Evolutionary conservation across 768 basidiomycete genomes (phyloP), one percentile per base, ranked within the genome.

Genomic region (Mycena amicta): DNA sequence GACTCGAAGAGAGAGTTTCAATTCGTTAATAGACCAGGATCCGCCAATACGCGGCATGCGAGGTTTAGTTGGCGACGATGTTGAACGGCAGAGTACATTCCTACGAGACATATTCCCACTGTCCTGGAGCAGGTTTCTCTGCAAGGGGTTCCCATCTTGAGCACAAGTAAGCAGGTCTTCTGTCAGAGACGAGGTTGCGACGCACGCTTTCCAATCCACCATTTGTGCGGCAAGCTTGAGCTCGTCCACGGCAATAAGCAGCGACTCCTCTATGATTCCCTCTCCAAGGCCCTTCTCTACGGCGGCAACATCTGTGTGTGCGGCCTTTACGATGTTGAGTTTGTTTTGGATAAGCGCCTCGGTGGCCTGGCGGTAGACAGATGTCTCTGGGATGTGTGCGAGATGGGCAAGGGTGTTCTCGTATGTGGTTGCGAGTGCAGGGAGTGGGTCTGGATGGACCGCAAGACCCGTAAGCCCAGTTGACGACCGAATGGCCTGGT

Each of bases 131-230:
- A 23, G 93, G 85, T 57, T 85, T 88, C 71, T 93, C 89, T 69
- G 89, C 89, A 61, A 97, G 75, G 16, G 91, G 81, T 71, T 96
- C 95, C 94, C 93, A 97, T 37, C 95, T 94, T 65, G 45, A 57
- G 61, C 52, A 40, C 49, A 61, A 54, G 57, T 33, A 58, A 39
- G 47, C 4, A 27, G 43, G 53, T n/a, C 11, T 15, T 37, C 12
- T 27, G 50, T 61, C 6, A 40, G 50, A 50, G 13, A 26, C 27
- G 53, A 20, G n/a, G 45, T 50, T 54, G 53, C 33, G 53, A 89
- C 94, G 72, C 72, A 98, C 95, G 91, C 84, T 77, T 95, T 96
- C 94, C 93, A 98, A 69, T 95, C 89, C n/a, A 88, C 69, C 89
- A 97, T 91, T 75, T 91, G 91, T 29, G 77, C 77, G 4, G 81